Evolutionary conservation across 305 asterid genomes (phyloP).

Genomic region (Withania somnifera): DNA sequence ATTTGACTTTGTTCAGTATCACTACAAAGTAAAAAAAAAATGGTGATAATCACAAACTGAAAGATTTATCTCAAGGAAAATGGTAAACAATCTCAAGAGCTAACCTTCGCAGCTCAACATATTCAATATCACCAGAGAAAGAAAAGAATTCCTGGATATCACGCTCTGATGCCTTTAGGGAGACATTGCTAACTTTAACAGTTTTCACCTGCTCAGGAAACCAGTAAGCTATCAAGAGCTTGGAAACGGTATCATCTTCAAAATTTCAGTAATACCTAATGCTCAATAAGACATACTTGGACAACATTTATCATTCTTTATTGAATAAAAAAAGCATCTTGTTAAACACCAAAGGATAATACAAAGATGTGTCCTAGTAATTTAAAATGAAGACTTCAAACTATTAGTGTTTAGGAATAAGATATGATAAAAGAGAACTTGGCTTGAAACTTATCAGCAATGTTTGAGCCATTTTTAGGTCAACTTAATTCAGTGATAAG

Average conservation of each 20-base stretch:
- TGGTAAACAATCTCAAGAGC: slow-evolving; percentile 4
- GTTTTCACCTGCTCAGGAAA: slow-evolving; percentile 44
- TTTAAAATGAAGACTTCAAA: background rate
- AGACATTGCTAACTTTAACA: slow-evolving; percentile 80
- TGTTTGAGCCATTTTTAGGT: background rate
- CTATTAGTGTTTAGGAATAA: background rate
- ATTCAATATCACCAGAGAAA: slow-evolving; percentile 87
- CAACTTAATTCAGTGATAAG: background rate
- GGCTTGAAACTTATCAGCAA: background rate
- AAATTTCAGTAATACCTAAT: background rate
- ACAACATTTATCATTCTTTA: background rate
- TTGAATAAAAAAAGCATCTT: background rate
- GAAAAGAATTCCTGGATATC: slow-evolving; percentile 84
- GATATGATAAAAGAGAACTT: background rate
- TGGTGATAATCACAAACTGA: background rate
- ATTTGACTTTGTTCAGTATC: slow-evolving; percentile 63
- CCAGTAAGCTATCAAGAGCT: background rate
- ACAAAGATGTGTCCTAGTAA: background rate
- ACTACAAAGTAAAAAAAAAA: slow-evolving; percentile 26
- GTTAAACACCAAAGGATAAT: background rate
- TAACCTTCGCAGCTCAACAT: slow-evolving; percentile 81
- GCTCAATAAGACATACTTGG: background rate
- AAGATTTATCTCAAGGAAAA: background rate
- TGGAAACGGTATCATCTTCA: background rate
- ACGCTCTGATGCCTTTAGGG: slow-evolving; percentile 75